These are phyloP conservation scores for Funneliformis geosporum DNA, from an alignment of 192 early-diverging fungal genomes.

Conservation along the genomic window DNA sequence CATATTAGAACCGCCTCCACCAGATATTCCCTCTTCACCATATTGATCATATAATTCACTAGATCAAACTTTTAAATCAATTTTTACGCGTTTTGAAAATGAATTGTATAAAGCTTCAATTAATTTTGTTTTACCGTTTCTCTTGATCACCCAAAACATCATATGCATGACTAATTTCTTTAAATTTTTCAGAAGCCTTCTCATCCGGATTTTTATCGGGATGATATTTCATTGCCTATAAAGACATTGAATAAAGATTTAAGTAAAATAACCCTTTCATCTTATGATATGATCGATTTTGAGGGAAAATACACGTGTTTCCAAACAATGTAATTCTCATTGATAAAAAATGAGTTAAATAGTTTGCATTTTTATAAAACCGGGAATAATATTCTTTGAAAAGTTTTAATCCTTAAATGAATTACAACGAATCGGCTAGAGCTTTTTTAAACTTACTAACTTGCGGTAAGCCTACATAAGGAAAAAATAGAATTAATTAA, in stretches of 20 bases:
- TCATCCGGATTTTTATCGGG: constrained; percentile 79
- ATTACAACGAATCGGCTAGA: not conserved
- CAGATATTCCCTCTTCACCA: constrained; percentile 85
- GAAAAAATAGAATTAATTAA: not conserved
- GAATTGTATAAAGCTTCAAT: not conserved
- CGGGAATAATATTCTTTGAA: not conserved
- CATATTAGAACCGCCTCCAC: constrained; percentile 65
- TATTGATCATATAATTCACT: constrained; percentile 87
- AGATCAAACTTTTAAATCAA: not conserved
- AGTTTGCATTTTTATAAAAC: not conserved
- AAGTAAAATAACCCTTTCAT: not conserved
- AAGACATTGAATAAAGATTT: not conserved
- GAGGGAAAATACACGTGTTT: not conserved
- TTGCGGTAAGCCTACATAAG: constrained; percentile 55
- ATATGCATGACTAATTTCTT: constrained; percentile 89
- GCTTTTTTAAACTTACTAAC: constrained; percentile 39
- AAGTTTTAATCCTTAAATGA: no score
- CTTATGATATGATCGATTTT: not conserved
- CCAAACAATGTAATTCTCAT: not conserved
- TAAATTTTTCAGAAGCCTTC: constrained; percentile 72
- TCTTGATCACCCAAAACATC: constrained; percentile 82
- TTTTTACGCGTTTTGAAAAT: not conserved
- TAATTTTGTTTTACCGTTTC: constrained; percentile 44
- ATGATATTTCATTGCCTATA: constrained; percentile 69
- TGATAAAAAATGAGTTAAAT: no score